Evolutionary conservation across 2,329 filamentous ascomycete genomes (phyloP).

Genomic region (Aspergillus melleus): DNA sequence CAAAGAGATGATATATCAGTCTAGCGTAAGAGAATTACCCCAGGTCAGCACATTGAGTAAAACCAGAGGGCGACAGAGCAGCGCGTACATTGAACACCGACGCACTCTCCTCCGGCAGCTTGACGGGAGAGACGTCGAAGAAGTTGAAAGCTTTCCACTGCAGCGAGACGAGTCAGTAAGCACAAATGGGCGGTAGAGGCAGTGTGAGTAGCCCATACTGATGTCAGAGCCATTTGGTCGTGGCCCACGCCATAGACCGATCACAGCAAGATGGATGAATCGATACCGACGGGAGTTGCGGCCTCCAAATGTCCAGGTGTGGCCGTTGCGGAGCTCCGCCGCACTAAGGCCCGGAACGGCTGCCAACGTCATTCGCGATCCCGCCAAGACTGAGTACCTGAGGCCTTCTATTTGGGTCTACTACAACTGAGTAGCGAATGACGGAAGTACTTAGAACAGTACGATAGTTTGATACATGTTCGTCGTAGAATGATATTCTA

Average conservation of each 20-base stretch:
- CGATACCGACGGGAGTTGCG: conserved; percentile 3
- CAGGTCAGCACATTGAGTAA: background rate
- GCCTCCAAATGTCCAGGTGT: conserved; percentile 7
- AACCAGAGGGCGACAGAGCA: conserved; percentile 23
- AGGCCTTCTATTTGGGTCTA: background rate
- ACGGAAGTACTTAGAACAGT: no score
- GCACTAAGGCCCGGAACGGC: conserved; percentile 11
- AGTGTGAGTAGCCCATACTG: conserved; percentile 28
- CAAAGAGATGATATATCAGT: conserved; percentile 78
- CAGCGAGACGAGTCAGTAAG: conserved; percentile 9
- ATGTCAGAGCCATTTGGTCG: conserved; percentile 46
- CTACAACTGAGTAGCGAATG: no score
- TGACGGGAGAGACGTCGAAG: conserved; percentile 89
- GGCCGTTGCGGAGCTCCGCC: conserved; percentile 19
- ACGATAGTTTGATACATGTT: no score
- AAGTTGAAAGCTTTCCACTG: conserved; percentile 99
- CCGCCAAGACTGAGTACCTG: background rate
- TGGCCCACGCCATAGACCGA: conserved; percentile 32
- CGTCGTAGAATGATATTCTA: background rate
- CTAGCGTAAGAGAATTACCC: conserved; percentile 25
- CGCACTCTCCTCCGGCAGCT: conserved; percentile 74
- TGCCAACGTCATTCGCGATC: background rate
- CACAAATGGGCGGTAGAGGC: background rate
- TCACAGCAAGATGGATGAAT: conserved; percentile 17
- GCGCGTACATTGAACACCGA: conserved; percentile 72